Evolutionary conservation across 148 eudicot genomes (phyloP).

Genomic region (Suaeda aralocaspica): DNA sequence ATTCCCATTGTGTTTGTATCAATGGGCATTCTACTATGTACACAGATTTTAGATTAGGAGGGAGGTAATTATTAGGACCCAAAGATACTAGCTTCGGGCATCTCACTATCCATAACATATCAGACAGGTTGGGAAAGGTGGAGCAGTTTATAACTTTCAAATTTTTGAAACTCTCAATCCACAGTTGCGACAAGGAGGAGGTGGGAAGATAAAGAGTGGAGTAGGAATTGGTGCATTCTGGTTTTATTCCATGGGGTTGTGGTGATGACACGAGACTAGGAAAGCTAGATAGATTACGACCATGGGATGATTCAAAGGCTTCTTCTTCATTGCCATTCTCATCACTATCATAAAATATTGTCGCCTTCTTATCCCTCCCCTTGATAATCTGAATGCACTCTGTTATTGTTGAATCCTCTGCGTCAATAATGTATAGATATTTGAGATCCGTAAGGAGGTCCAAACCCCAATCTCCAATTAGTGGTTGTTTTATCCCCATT

Average conservation of each 20-base stretch:
- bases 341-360: no score
- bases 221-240: no score
- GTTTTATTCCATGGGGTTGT: no score
- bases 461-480: neutral
- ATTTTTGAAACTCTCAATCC: neutral
- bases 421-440: neutral
- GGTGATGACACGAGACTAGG: no score
- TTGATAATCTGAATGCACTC: neutral
- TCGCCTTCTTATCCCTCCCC: no score
- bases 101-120: fast-evolving
- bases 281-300: no score
- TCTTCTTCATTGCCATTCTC: no score
- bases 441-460: neutral
- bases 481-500: neutral
- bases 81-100: slow-evolving; percentile 10
- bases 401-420: neutral
- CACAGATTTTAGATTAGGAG: neutral
- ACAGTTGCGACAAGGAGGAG: neutral
- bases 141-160: slow-evolving; percentile 1
- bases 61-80: neutral
- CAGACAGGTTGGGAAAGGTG: neutral
- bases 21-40: neutral
- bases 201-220: neutral
- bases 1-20: neutral
- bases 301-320: no score